A percentile compares a stretch with the other conserved stretches of the same genome.
Evolutionary conservation across 2,329 filamentous ascomycete species (phyloP).

Genomic region (Botrytis squamosa): DNA sequence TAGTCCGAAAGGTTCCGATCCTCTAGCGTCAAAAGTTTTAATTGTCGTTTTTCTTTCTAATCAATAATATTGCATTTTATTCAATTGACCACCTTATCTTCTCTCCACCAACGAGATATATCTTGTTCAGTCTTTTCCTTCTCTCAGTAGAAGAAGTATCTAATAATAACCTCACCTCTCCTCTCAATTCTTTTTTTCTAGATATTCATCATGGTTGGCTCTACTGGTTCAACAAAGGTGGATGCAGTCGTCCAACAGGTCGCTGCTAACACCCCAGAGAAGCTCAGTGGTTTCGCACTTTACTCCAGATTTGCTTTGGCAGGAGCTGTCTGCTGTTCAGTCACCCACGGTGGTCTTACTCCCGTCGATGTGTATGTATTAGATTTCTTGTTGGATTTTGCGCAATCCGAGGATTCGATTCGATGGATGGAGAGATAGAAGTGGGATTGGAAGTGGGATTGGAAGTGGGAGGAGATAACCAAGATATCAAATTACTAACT

Average conservation of each 20-base stretch:
- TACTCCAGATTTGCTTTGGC: conserved; percentile 97
- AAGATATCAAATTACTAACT: conserved; percentile 30
- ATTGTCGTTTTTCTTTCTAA: conserved; percentile 14
- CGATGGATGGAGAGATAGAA: not conserved
- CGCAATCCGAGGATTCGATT: not conserved
- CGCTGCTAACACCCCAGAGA: conserved; percentile 40
- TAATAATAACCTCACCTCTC: conserved; percentile 16
- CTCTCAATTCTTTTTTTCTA: conserved; percentile 28
- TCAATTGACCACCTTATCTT: conserved; percentile 15
- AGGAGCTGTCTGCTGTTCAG: conserved; percentile 94
- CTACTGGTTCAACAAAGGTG: conserved; percentile 38
- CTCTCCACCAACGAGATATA: conserved; percentile 14
- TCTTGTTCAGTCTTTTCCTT: conserved; percentile 1
- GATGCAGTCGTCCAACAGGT: conserved; percentile 38
- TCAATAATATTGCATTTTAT: not conserved
- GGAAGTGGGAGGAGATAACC: conserved; percentile 27
- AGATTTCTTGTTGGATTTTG: not conserved
- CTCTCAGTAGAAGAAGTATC: conserved; percentile 1
- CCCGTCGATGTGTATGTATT: conserved; percentile 97
- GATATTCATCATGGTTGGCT: conserved; percentile 33
- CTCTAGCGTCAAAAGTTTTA: conserved; percentile 18
- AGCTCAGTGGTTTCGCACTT: conserved; percentile 65
- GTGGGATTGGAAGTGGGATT: conserved; percentile 24
- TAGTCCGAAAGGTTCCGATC: conserved; percentile 16
- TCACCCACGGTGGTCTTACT: conserved; percentile 95